Evolutionary conservation across 2,329 filamentous ascomycete species (phyloP), one percentile per base, ranked within the genome.

Genomic region (Rhynchosporium secalis): DNA sequence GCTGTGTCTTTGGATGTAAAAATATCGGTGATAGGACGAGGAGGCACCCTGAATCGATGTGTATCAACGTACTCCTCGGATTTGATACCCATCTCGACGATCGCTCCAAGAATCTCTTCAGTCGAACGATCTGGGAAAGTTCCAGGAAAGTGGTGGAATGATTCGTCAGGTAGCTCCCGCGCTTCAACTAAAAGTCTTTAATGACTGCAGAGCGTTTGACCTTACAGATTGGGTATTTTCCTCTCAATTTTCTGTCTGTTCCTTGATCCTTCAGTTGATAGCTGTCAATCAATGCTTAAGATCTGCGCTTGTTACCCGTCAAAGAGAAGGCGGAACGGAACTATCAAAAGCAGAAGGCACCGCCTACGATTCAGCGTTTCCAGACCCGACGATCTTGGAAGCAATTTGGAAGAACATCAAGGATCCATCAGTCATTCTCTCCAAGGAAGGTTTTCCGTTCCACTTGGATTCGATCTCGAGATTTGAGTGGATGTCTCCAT

Each of bases 1-100:
- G 86, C 83, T 49, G 86, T 89, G 72, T 89, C 86, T 67, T 74
- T 77, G 58, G 86, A 41, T 20, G 51, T 89, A 75, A 88, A 85
- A 72, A 86, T 77, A 72, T 86, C 83, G 57, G 83, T 85, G 45
- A 80, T 72, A 29, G 83, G 83, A 70, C 80, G 78, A 15, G 55
- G 13, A 28, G 51, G 51, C 7, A 54, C 36, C 33, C 38, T 54
- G 51, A 54, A 57, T 26, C 55, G 31, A 12, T 57, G 55, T 0
- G 41, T 46, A n/a, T 45, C 55, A 41, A 36, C 41, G 29, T 13
- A 47, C 20, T 57, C 55, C 29, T 36, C 31, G 4, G 29, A 20
- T 57, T 57, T 47, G 33, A 54, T 28, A 7, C 51, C 51, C 51
- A 54, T 54, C 10, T 41, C 28, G 51, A 54, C 36, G n/a, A 41